Evolutionary conservation across 371 early-diverging fungal genomes (phyloP).

Genomic region (Mucor saturninus): DNA sequence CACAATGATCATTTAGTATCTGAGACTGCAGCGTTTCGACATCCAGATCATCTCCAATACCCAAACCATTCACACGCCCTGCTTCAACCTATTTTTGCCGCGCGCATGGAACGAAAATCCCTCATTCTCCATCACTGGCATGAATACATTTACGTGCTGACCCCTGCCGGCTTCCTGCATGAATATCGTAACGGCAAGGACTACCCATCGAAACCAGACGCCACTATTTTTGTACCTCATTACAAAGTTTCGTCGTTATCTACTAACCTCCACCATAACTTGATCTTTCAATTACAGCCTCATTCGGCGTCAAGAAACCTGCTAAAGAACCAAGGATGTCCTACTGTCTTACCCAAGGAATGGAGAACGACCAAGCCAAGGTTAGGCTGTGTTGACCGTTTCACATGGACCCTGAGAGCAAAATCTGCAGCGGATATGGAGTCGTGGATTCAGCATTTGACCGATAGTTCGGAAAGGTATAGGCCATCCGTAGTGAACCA

Average conservation of each 20-base stretch:
- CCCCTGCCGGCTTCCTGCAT: slow-evolving; percentile 52
- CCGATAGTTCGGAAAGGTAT: slow-evolving; percentile 23
- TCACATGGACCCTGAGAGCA: slow-evolving; percentile 41
- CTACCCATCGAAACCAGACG: slow-evolving; percentile 38
- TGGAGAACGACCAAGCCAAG: slow-evolving; percentile 23
- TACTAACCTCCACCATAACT: slow-evolving; percentile 45
- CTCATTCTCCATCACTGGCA: slow-evolving; percentile 39
- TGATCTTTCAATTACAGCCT: slow-evolving; percentile 46
- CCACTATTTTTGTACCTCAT: slow-evolving; percentile 40
- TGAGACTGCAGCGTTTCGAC: slow-evolving; percentile 41
- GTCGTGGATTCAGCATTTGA: slow-evolving; percentile 38
- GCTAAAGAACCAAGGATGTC: slow-evolving; percentile 9
- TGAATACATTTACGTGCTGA: slow-evolving; percentile 50
- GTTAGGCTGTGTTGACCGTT: slow-evolving; percentile 13
- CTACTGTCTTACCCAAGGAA: slow-evolving; percentile 14
- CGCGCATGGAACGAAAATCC: slow-evolving; percentile 49
- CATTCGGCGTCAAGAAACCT: slow-evolving; percentile 22
- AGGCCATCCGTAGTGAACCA: not conserved
- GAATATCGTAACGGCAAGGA: slow-evolving; percentile 33
- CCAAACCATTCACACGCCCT: slow-evolving; percentile 45
- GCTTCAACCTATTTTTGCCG: slow-evolving; percentile 46
- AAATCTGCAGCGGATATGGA: slow-evolving; percentile 48
- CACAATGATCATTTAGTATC: slow-evolving; percentile 35
- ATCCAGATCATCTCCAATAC: slow-evolving; percentile 42
- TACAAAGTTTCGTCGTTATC: slow-evolving; percentile 44